phyloP scores from a whole-genome alignment of 345 rosid genomes.

The Rhodamnia argentea region DNA sequence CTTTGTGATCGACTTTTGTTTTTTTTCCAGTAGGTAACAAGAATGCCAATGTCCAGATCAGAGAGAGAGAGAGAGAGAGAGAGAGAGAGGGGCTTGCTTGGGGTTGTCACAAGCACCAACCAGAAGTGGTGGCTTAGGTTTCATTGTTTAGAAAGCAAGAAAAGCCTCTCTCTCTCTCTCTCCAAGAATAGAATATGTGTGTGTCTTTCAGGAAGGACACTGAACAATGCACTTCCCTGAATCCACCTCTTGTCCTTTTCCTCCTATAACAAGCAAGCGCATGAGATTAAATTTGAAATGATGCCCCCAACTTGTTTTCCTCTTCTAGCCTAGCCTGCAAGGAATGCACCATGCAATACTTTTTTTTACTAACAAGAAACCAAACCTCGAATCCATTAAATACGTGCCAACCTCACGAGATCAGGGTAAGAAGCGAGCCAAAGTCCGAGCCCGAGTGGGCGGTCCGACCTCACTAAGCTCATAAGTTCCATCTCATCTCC shows the following conservation, averaged over 20 bases:
- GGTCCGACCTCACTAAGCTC: neutral
- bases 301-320: neutral
- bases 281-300: neutral
- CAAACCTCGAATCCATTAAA: neutral
- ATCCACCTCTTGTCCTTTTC: conserved; percentile 14
- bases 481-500: neutral
- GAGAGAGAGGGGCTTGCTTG: neutral
- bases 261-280: conserved; percentile 2
- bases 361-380: neutral
- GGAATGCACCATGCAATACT: neutral
- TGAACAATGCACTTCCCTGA: conserved; percentile 17
- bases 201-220: neutral
- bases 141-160: neutral
- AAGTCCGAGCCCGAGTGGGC: neutral
- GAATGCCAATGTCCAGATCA: neutral
- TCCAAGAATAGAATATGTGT: conserved; percentile 12
- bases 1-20: neutral
- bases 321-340: neutral
- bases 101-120: neutral
- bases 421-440: neutral
- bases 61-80: neutral
- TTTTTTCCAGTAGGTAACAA: neutral
- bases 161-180: neutral
- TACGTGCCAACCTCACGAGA: neutral
- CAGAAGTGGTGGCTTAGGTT: neutral